These are phyloP conservation scores for Aspergillus haitiensis DNA, from an alignment of 495 filamentous ascomycete species.

Conservation along the genomic window DNA sequence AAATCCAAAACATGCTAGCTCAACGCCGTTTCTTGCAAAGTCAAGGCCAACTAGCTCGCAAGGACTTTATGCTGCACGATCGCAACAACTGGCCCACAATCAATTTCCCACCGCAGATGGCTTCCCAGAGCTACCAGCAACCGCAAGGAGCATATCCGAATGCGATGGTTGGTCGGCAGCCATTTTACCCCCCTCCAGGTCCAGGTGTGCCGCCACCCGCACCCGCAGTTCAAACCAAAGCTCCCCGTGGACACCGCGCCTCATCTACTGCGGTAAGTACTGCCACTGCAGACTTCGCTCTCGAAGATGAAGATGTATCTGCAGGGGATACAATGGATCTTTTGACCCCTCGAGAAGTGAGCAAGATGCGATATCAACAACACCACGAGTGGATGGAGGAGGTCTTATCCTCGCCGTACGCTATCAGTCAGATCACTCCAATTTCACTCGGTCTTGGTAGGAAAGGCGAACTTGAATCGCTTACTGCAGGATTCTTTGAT, in stretches of 20 bases:
- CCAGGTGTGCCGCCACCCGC: conserved; percentile 30
- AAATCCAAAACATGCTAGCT: conserved; percentile 59
- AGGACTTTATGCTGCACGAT: conserved; percentile 93
- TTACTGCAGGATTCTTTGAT: conserved; percentile 80
- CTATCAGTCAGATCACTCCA: conserved; percentile 78
- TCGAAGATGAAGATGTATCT: conserved; percentile 86
- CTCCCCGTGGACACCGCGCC: conserved; percentile 41
- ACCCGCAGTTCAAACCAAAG: conserved; percentile 34
- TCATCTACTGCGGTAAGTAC: conserved; percentile 38
- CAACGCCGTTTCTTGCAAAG: conserved; percentile 69
- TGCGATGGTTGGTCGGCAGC: conserved; percentile 37
- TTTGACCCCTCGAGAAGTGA: conserved; percentile 83
- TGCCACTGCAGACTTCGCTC: conserved; percentile 51
- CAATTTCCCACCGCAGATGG: conserved; percentile 58
- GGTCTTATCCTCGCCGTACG: conserved; percentile 84
- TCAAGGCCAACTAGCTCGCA: conserved; percentile 78
- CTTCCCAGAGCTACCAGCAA: conserved; percentile 41
- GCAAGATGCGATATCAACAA: conserved; percentile 78
- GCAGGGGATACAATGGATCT: conserved; percentile 86
- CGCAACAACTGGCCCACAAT: conserved; percentile 86
- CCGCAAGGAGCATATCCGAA: conserved; percentile 34
- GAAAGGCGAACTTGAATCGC: conserved; percentile 75
- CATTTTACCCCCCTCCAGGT: conserved; percentile 41
- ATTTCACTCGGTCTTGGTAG: conserved; percentile 84
- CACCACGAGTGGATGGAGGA: conserved; percentile 99